Base-by-base conservation (phyloP, 2,329 filamentous ascomycete species). In the Ophiostoma perfectum region DNA sequence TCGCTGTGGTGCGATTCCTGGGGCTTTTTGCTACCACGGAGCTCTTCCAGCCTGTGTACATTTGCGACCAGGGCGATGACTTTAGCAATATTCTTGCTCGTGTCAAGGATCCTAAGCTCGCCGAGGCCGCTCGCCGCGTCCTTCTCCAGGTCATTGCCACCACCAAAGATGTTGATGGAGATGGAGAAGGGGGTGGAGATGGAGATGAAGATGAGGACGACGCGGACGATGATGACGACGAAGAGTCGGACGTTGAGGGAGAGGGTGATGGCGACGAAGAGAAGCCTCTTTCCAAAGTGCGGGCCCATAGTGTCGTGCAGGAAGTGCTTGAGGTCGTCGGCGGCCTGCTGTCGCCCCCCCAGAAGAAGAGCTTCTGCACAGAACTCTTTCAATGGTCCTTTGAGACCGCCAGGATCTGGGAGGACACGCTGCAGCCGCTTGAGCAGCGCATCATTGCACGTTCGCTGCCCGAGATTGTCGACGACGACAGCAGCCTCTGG, bases 1-100 rank as follows among this genome's bases (percentile, higher is more conserved):
- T 42, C 14, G 65, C 68, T 39, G 65, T 69, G 2, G 27, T 67
- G 16, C 47, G 58, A 18, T 41, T 45, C 9, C 65, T 69, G 2
- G 68, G 39, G 14, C 5, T 60, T 4, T 18, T 18, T 4, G 45
- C 68, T n/a, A 52, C 6, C 4, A 2, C 14, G 1, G 39, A 69
- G 36, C 39, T 69, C 8, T 69, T 69, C 65, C 68, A 69, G 60
- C 68, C 68, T 8, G 66, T 66, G 9, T 69, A 69, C 52, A 4
- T 52, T 5, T 14, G 63, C 4, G 39, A 45, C 6, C 18, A 55
- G 8, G 65, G 65, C 16, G 12, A 58, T 14, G 65, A 69, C 0
- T 16, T 64, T 5, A 27, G 47, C 7, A 41, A 60, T 9, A 14
- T 42, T 11, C 41, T 69, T 6, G n/a, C 45, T 2, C 8, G 39